Base-by-base conservation (phyloP, 208 protist species). In the Leishmania guyanensis region DNA sequence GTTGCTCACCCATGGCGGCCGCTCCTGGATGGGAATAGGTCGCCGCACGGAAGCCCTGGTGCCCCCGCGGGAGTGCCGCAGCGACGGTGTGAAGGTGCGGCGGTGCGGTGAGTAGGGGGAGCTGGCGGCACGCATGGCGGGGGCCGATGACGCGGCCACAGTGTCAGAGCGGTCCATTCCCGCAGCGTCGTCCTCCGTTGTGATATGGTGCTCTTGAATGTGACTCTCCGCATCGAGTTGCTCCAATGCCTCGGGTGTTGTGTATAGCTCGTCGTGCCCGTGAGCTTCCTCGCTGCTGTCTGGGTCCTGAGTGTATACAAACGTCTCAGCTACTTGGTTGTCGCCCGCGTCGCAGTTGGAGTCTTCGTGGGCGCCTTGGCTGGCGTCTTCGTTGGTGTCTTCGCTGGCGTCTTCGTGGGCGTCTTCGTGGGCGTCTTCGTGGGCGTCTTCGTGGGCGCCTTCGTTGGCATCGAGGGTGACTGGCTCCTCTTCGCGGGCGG, bases 241-340 rank as follows among this genome's bases (percentile, higher is more conserved):
- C 69, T 17, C 14, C 22, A 71, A 43, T 1, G 69, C 58, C 60
- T 78, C 76, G 17, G 70, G 58, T 64, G 53, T 78, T 43, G 39
- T 82, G 81, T 85, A 71, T 20, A 78, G 68, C 10, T 75, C 76
- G 46, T 73, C 72, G 53, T 83, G 75, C 69, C 81, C 81, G 29
- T 53, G 73, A 5, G 29, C 58, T 29, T 51, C 29, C 4, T 78
- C 77, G 3, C 50, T 16, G 64, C 58, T 65, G 56, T 71, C 68
- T 8, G 71, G 77, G 36, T 66, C 70, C 10, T 60, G 50, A 39
- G 80, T 29, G 43, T 58, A 29, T 3, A 46, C n/a, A 3, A 16
- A 50, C 43, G 62, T 22, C 26, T 10, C 48, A 51, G 69, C 16
- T 8, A 2, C 33, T 33, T 82, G 78, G 56, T 8, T 8, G 46